Conservation (phyloP, 306 rosid genomes). For the Castanea crenata region DNA sequence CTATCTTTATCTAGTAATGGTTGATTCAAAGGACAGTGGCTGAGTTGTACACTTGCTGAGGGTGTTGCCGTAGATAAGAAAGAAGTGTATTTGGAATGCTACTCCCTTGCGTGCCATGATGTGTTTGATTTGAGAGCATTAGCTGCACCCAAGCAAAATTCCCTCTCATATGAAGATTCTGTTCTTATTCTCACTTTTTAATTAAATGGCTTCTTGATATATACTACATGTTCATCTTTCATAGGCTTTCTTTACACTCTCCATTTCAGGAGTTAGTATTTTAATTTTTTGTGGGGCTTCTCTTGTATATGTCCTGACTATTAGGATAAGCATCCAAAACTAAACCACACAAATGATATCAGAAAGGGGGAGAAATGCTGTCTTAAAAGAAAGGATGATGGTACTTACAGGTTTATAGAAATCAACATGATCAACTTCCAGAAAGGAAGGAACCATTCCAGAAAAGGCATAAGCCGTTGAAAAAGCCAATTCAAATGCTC, state of each 20-base stretch:
- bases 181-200: no score
- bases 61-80: no score
- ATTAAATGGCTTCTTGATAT: background rate
- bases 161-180: no score
- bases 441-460: constrained; percentile 83
- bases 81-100: no score
- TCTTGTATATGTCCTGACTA: background rate
- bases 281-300: background rate
- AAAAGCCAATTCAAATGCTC: constrained; percentile 93
- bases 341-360: background rate
- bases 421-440: constrained; percentile 96
- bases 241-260: background rate
- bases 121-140: no score
- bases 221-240: background rate
- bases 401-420: constrained; percentile 84
- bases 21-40: no score
- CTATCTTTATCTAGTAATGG: no score
- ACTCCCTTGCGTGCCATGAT: no score
- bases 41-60: no score
- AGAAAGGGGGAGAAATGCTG: background rate
- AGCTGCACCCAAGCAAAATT: no score
- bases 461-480: constrained; percentile 92
- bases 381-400: background rate
- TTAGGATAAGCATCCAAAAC: background rate
- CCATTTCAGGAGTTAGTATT: background rate